Conservation (phyloP, 2,329 filamentous ascomycete species). For the Penicillium brevicompactum region DNA sequence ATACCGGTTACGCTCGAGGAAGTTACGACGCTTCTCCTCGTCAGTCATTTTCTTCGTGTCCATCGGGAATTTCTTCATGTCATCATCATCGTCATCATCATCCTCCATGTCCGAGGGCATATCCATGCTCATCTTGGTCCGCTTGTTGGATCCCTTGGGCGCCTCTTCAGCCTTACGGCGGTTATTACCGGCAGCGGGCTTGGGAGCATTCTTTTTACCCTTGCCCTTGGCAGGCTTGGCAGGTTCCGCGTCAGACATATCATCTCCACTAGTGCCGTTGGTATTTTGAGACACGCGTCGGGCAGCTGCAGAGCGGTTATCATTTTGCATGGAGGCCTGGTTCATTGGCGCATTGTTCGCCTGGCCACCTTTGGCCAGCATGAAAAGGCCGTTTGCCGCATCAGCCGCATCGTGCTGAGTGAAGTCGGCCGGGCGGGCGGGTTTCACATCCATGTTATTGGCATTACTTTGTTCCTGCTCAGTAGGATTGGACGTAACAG, state of each 20-base stretch:
- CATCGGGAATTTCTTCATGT: conserved; percentile 55
- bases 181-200: conserved; percentile 58
- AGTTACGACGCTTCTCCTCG: conserved; percentile 98
- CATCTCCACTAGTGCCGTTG: conserved; percentile 60
- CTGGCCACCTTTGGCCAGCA: conserved; percentile 72
- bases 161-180: conserved; percentile 79
- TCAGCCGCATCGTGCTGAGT: conserved; percentile 89
- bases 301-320: conserved; percentile 45
- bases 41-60: conserved; percentile 87
- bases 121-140: conserved; percentile 62
- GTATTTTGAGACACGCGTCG: conserved; percentile 44
- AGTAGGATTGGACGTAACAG: conserved; percentile 45
- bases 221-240: conserved; percentile 68
- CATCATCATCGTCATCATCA: conserved; percentile 49
- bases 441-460: conserved; percentile 48
- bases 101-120: conserved; percentile 50
- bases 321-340: conserved; percentile 38
- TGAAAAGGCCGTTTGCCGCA: conserved; percentile 89
- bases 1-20: conserved; percentile 93
- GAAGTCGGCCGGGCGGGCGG: conserved; percentile 60
- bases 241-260: conserved; percentile 70
- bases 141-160: conserved; percentile 72
- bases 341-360: conserved; percentile 57
- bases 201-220: conserved; percentile 66
- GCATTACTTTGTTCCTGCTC: conserved; percentile 39